phyloP scores from a whole-genome alignment of 2,329 filamentous ascomycete species.

The Graphilbum ipis-grandicollis region DNA sequence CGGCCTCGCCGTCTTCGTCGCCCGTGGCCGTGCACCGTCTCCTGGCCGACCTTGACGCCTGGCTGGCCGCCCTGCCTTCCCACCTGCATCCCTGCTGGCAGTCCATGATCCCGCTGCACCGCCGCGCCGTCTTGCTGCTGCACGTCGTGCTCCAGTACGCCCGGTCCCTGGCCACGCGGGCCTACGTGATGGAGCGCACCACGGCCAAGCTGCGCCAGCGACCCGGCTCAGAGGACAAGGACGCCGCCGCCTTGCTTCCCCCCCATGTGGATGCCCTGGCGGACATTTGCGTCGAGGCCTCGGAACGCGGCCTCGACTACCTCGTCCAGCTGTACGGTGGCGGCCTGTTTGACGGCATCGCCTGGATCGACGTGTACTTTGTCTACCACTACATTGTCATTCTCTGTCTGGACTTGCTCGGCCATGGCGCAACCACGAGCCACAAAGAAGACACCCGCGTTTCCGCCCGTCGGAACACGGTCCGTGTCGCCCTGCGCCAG shows the following conservation, averaged over 20 bases:
- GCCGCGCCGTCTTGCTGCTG: slow-evolving; percentile 19
- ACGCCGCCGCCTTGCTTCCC: slow-evolving; percentile 8
- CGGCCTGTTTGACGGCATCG: slow-evolving; percentile 20
- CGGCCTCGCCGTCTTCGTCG: neutral
- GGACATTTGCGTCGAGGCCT: slow-evolving; percentile 17
- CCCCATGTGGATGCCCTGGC: slow-evolving; percentile 6
- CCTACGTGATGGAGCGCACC: slow-evolving; percentile 5
- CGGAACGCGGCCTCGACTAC: slow-evolving; percentile 15
- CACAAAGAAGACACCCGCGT: neutral
- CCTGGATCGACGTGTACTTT: slow-evolving; percentile 23
- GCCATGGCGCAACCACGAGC: slow-evolving; percentile 1
- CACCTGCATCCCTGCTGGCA: slow-evolving; percentile 22
- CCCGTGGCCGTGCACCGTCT: slow-evolving; percentile 2
- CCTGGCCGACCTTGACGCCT: slow-evolving; percentile 18
- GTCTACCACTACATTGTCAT: slow-evolving; percentile 11
- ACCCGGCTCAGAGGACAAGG: too few relatives aligned
- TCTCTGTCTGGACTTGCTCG: slow-evolving; percentile 7
- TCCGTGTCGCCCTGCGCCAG: slow-evolving; percentile 3
- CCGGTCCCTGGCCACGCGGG: slow-evolving; percentile 13
- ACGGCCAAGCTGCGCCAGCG: neutral
- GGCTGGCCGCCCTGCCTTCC: slow-evolving; percentile 14
- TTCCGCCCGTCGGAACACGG: slow-evolving; percentile 1
- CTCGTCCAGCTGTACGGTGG: slow-evolving; percentile 18
- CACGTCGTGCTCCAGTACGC: slow-evolving; percentile 23
- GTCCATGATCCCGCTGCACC: slow-evolving; percentile 19